Evolutionary conservation across 2,329 filamentous ascomycete genomes (phyloP), one percentile per base, ranked within the genome.

Genomic region (Paraphaeosphaeria sporulosa): DNA sequence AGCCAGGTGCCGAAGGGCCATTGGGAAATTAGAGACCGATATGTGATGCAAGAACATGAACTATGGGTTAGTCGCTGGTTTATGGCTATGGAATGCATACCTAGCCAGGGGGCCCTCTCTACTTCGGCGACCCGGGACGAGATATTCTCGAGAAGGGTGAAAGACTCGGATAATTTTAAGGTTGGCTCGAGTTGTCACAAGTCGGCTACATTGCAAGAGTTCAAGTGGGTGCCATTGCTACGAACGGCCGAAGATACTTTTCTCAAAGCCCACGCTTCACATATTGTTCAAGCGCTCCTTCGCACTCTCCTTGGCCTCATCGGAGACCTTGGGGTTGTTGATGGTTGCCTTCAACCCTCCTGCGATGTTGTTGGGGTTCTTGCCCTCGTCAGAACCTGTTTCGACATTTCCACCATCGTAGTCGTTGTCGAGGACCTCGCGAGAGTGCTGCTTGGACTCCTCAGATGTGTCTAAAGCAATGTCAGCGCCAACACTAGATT

Each of bases 241-340:
- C 19, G 8, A 44, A 44, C 10, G 21, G 42, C 19, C 9, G 9
- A 44, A n/a, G 2, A 5, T 44, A 9, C 19, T 8, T 44, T 10
- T 43, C 7, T 43, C n/a, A 8, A 17, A 23, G n/a, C n/a, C 21
- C 19, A 23, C 3, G 19, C 48, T 57, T 38, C 63, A 48, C 78
- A 83, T 80, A 44, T 80, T 65, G 44, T 84, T 71, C 17, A 86
- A 79, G 43, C 82, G 79, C 69, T 86, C 79, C 78, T 85, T 78
- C n/a, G 83, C 85, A 7, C 78, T 80, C 70, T 85, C 64, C 79
- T 87, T 87, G 4, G 84, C 84, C 73, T 86, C 84, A 0, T 85
- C 81, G 0, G 84, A 85, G 4, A 83, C 81, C 3, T 84, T 83
- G n/a, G 84, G 84, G 70, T 87, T 87, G 54, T 84, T 85, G 34